Evolutionary conservation across 2,329 filamentous ascomycete species (phyloP), one percentile per base, ranked within the genome.

Genomic region (Verticillium alfalfae): DNA sequence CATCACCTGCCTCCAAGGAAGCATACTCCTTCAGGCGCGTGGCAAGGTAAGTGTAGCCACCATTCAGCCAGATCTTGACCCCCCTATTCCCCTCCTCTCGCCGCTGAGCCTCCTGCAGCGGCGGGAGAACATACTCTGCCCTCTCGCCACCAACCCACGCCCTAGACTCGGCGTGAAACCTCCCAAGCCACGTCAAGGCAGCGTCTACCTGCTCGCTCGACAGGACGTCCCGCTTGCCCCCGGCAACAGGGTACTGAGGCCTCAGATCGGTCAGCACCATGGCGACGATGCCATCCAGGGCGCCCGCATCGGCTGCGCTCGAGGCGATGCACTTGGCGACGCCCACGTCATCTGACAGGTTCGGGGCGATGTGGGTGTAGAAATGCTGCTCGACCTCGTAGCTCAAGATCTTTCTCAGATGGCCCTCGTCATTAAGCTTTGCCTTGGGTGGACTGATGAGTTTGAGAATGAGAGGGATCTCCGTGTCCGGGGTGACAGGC

Each of bases 311-410:
- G 5, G 70, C 65, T 34, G 70, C 68, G 3, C 76, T 82, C 31
- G 76, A 84, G 0, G 75, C 77, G 2, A 86, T 62, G 39, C 81
- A 85, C 22, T 75, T 72, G 0, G 85, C 83, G 1, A 87, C 79
- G 0, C 79, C 76, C 1, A 83, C 69, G 0, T 71, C 68, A 15
- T 34, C 45, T 0, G 73, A 68, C 1, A 90, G 70, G 0, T 68
- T 69, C 0, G 84, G 81, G 0, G 84, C 84, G 12, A 90, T 70
- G 2, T 81, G 70, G 1, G 74, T 75, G 69, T 90, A 90, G 66
- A 90, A 90, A 66, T 81, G 82, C 67, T 88, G 86, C 71, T 90
- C 88, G 3, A 88, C 84, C 56, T 86, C 79, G 65, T 90, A 90
- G 68, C 85, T 88, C 34, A 89, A 71, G 62, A 90, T 81, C 68